Base-by-base conservation (phyloP, 805 yeast genomes). In the Starmerella roubikii region DNA sequence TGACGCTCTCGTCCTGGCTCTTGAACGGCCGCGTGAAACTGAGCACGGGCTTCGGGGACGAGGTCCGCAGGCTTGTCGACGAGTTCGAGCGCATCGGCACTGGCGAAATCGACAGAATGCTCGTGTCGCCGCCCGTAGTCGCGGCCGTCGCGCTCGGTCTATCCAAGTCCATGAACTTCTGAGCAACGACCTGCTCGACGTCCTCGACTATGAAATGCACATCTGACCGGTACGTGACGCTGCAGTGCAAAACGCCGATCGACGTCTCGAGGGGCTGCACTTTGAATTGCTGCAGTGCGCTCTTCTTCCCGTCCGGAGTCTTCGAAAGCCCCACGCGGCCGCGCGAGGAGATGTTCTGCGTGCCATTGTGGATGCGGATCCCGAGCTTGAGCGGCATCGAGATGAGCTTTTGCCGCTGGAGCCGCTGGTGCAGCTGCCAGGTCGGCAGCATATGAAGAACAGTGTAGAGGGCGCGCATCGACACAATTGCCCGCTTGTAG, bases 311-410 rank as follows among this genome's bases (percentile, higher is more conserved):
- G 11, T 74, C 68, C 2, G 78, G 68, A 3, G 77, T 62, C 54
- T 79, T 78, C 45, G 88, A 76, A 38, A 88, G 65, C 0, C 96
- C 96, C 19, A 85, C 71, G 45, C 96, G 64, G 3, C 94, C 94
- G 54, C 76, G 77, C 1, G 93, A 78, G 10, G 76, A 66, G 22
- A 86, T 80, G 1, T 91, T 78, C 47, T 74, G 72, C 13, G 77
- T 70, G 0, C 94, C 95, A 55, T 85, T 86, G 24, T 81, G 53
- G 12, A 62, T 49, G 10, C 83, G 67, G 35, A 78, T 71, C 5
- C 74, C 72, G 1, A 86, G 58, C 31, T 57, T 57, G 39, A 76
- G 56, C 5, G 67, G 62, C 1, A 62, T 45, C 32, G 55, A 57
- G 41, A 53, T 49, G 29, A 60, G 58, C 44, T 62, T 64, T 32